Conservation (phyloP, 345 rosid species). For the Populus ilicifolia region DNA sequence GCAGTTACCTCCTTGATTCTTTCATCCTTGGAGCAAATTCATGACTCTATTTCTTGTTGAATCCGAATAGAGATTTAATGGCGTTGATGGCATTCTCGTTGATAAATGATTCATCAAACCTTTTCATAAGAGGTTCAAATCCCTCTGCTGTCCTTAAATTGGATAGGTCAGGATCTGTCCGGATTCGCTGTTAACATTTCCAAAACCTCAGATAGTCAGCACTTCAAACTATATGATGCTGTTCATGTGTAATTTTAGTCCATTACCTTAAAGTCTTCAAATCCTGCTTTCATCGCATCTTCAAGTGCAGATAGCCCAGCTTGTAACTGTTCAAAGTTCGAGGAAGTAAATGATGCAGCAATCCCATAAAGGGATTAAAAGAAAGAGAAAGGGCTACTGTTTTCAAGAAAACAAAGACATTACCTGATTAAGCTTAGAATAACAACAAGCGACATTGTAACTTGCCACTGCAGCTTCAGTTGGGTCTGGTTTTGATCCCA, state of each 20-base stretch:
- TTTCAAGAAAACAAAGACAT: not conserved
- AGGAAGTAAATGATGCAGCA: not conserved
- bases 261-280: constrained; percentile 84
- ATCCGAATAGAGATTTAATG: constrained; percentile 83
- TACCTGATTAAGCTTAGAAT: constrained; percentile 90
- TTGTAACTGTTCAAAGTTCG: constrained; percentile 44
- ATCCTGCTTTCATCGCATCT: constrained; percentile 79
- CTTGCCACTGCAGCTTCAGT: constrained; percentile 76
- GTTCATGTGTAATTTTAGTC: not conserved
- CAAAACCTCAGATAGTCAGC: not conserved
- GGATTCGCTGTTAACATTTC: constrained; percentile 57
- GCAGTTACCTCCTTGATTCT: not conserved
- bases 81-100: constrained; percentile 91
- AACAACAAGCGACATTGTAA: constrained; percentile 94
- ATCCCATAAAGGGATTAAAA: not conserved
- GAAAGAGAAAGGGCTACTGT: not conserved
- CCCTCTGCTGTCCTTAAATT: constrained; percentile 54
- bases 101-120: constrained; percentile 91
- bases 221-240: not conserved
- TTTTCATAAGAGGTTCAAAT: constrained; percentile 67
- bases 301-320: constrained; percentile 91
- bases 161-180: constrained; percentile 79
- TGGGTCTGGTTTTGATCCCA: constrained; percentile 79
- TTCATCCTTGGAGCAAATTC: not conserved
- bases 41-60: constrained; percentile 58